A percentile compares a stretch with the other conserved stretches of the same genome.
Evolutionary conservation across 345 rosid genomes (phyloP).

Genomic region (Corchorus capsularis): DNA sequence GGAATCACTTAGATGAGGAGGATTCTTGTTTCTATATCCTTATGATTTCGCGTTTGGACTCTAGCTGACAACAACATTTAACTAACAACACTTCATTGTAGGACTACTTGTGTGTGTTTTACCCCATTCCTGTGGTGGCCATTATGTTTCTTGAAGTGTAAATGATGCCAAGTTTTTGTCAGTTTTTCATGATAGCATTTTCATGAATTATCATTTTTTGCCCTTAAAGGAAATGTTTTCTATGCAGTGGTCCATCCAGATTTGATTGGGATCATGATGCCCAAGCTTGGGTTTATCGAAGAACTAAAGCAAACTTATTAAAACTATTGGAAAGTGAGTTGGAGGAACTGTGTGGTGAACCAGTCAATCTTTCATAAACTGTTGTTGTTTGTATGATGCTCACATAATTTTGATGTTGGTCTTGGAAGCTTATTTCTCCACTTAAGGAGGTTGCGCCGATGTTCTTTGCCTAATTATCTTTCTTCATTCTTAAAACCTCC

Average conservation of each 20-base stretch:
- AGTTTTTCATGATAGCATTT: background rate
- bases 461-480: background rate
- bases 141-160: background rate
- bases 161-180: background rate
- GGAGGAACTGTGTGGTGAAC: conserved; percentile 67
- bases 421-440: background rate
- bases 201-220: background rate
- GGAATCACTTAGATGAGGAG: background rate
- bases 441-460: background rate
- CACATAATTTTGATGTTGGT: background rate
- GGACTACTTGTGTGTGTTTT: background rate
- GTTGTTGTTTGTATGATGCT: background rate
- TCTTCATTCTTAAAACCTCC: background rate
- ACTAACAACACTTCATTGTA: background rate
- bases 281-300: conserved; percentile 73
- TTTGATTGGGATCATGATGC: conserved; percentile 82
- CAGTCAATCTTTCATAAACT: conserved; percentile 54
- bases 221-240: conserved; percentile 8
- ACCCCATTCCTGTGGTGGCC: background rate
- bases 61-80: conserved; percentile 3
- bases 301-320: conserved; percentile 65
- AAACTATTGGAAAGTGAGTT: conserved; percentile 70
- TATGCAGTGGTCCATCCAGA: conserved; percentile 80
- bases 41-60: conserved; percentile 4
- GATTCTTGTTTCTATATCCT: background rate